Evolutionary conservation across 2,329 filamentous ascomycete species (phyloP), one percentile per base, ranked within the genome.

Genomic region (Cladosporium sp.): DNA sequence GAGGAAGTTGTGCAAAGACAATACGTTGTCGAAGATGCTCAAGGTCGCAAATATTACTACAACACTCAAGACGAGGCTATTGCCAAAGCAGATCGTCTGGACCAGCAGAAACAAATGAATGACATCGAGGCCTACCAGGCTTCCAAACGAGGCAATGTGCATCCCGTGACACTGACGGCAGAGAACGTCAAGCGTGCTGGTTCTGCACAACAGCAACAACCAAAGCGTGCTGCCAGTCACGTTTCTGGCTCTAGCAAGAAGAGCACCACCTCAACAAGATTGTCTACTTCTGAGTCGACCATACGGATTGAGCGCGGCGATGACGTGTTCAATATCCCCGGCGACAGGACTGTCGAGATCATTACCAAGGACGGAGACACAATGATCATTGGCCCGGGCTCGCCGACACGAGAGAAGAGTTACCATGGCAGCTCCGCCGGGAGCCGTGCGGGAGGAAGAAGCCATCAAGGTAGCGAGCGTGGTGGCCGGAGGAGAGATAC

Each of bases 211-310:
- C 23, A 34, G 54, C 69, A 68, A 14, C 67, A 67, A 25, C 66
- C 69, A 2, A 65, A 61, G 16, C 16, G 26, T 6, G 60, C 67
- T 51, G 63, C 66, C 51, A 69, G 68, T 25, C 68, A 69, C 34
- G 66, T 71, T n/a, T 75, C 73, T 14, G 69, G 67, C 13, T 70
- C 68, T 46, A 74, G 72, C 63, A 68, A 68, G 8, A 73, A 71
- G 64, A 72, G 67, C 63, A 67, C 65, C 46, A 59, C 60, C 28
- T 73, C 72, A 2, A 71, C 69, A 7, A 67, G 71, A 57, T 32
- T 63, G 1, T 70, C 69, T 3, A 68, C 66, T 23, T 53, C 69
- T 5, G 67, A 70, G 14, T 67, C 67, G 10, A 68, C 67, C 11
- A 69, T 75, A 51, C 68, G 68, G 56, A 74, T 76, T 58, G 62